Conservation (phyloP, 176 grass and related monocot genomes). For the Eragrostis nindensis region DNA sequence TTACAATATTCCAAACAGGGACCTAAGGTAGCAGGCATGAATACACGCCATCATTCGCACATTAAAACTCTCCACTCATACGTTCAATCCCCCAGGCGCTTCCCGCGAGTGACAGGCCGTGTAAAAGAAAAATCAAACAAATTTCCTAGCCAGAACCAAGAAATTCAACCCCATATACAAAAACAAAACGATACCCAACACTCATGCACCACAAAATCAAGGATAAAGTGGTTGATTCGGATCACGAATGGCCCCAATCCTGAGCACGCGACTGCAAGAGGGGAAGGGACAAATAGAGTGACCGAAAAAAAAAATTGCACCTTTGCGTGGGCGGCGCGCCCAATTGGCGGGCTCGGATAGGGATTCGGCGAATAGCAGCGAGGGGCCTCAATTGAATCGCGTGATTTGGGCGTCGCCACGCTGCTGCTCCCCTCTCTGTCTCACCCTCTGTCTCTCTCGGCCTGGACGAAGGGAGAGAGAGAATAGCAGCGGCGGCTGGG, state of each 20-base stretch:
- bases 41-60: neutral
- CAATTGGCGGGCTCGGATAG: conserved; percentile 29
- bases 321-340: conserved; percentile 32
- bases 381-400: conserved; percentile 31
- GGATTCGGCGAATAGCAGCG: conserved; percentile 25
- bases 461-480: conserved; percentile 23
- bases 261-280: neutral
- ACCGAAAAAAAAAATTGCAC: conserved; percentile 40
- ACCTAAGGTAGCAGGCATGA: neutral
- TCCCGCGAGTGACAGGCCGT: neutral
- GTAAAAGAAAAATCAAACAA: neutral
- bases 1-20: neutral
- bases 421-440: conserved; percentile 13
- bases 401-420: conserved; percentile 52
- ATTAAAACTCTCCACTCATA: neutral
- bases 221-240: neutral
- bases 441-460: neutral
- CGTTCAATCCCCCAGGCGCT: neutral
- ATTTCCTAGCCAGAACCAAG: neutral
- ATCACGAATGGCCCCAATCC: conserved; percentile 26
- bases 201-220: neutral
- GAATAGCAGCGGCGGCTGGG: conserved; percentile 35
- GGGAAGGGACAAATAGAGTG: neutral
- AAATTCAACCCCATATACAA: neutral
- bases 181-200: neutral